A percentile compares a stretch with the other conserved stretches of the same genome.
These are phyloP conservation scores for Plenodomus lindquistii DNA, from an alignment of 2,329 filamentous ascomycete genomes.

Conservation along the genomic window DNA sequence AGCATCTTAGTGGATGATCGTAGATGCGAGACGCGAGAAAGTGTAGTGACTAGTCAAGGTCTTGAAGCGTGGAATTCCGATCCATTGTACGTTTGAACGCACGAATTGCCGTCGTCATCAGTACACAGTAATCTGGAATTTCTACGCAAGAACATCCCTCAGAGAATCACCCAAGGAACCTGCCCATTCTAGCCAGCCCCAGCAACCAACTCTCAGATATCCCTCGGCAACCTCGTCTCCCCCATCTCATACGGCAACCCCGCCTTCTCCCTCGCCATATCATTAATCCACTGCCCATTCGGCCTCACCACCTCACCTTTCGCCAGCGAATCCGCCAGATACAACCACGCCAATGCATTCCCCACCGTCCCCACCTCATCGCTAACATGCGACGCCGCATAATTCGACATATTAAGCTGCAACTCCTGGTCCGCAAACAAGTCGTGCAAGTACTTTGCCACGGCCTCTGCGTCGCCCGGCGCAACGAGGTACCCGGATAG, in stretches of 20 bases:
- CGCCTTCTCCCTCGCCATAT: conserved; percentile 70
- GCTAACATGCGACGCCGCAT: conserved; percentile 68
- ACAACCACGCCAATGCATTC: conserved; percentile 76
- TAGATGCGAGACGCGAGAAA: too few relatives aligned
- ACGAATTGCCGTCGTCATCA: too few relatives aligned
- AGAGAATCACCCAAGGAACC: too few relatives aligned
- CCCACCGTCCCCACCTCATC: conserved; percentile 83
- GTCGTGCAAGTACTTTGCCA: conserved; percentile 67
- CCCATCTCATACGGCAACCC: conserved; percentile 60
- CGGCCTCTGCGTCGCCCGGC: conserved; percentile 69
- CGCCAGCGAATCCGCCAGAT: conserved; percentile 69
- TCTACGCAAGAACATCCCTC: too few relatives aligned
- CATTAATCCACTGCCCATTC: conserved; percentile 70
- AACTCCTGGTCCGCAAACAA: conserved; percentile 68
- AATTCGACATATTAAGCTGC: conserved; percentile 69
- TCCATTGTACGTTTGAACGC: too few relatives aligned
- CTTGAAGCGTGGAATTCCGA: too few relatives aligned
- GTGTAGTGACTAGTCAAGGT: too few relatives aligned
- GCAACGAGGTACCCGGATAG: conserved; percentile 76
- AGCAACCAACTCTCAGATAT: not conserved
- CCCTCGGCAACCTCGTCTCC: conserved; percentile 63
- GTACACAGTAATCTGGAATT: too few relatives aligned
- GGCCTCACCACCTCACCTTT: conserved; percentile 62
- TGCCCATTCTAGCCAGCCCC: too few relatives aligned
- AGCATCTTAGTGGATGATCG: too few relatives aligned